These are phyloP conservation scores for Tricholoma sp. DNA, from an alignment of 768 basidiomycete genomes.

Conservation along the genomic window DNA sequence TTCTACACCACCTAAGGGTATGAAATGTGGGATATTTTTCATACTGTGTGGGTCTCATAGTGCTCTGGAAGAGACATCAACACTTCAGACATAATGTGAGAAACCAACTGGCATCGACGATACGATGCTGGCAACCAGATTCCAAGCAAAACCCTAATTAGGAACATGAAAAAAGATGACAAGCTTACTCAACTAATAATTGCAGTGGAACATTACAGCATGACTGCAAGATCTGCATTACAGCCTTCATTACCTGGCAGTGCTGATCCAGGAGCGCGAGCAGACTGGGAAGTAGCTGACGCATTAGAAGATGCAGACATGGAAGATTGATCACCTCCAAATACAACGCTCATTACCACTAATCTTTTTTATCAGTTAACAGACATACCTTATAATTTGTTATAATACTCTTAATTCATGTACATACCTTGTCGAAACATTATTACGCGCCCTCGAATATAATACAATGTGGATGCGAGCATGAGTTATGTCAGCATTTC, in stretches of 20 bases:
- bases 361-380: background rate
- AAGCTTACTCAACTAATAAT: background rate
- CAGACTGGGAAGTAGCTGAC: background rate
- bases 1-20: no score
- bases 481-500: no score
- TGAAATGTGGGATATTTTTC: no score
- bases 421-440: background rate
- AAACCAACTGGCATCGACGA: background rate
- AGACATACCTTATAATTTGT: background rate
- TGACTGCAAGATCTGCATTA: background rate
- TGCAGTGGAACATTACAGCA: background rate
- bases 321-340: background rate
- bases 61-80: background rate
- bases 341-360: background rate
- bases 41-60: no score
- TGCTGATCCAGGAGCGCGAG: background rate
- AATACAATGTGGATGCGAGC: no score
- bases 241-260: background rate
- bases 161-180: background rate
- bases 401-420: background rate
- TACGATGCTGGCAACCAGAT: background rate
- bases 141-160: background rate
- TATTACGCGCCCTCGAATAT: background rate
- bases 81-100: background rate
- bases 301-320: background rate